phyloP scores from a whole-genome alignment of 2,329 filamentous ascomycete species.

The Aureobasidium namibiae region DNA sequence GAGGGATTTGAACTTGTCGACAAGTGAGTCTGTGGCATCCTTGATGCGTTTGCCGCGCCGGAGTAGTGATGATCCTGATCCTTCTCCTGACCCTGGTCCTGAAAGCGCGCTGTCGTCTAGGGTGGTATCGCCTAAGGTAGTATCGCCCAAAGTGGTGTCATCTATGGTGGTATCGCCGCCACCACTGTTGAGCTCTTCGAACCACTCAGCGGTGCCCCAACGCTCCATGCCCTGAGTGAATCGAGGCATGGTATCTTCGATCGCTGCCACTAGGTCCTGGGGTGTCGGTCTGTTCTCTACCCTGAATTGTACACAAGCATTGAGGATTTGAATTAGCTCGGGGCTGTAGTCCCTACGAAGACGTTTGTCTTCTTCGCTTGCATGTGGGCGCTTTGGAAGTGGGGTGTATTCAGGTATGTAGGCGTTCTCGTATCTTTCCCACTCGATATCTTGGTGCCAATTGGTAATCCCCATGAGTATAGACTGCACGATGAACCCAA shows the following conservation, averaged over 20 bases:
- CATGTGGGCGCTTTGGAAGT: neutral
- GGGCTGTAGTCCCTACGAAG: neutral
- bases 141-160: neutral
- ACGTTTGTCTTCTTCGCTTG: neutral
- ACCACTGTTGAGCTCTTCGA: neutral
- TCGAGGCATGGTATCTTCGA: neutral
- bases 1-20: neutral
- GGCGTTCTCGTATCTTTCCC: neutral
- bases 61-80: no score
- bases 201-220: neutral
- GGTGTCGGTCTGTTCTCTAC: neutral
- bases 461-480: neutral
- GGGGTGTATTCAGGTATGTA: neutral
- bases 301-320: neutral
- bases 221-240: neutral
- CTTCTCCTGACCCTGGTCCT: no score
- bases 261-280: neutral
- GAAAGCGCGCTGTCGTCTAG: neutral
- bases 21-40: neutral
- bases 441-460: neutral
- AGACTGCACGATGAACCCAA: neutral
- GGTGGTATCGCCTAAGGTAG: neutral
- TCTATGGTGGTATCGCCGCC: neutral
- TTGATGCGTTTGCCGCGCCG: neutral
- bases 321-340: neutral